These are phyloP conservation scores for Aureobasidium sp. DNA, from an alignment of 2,329 filamentous ascomycete genomes.

Conservation along the genomic window DNA sequence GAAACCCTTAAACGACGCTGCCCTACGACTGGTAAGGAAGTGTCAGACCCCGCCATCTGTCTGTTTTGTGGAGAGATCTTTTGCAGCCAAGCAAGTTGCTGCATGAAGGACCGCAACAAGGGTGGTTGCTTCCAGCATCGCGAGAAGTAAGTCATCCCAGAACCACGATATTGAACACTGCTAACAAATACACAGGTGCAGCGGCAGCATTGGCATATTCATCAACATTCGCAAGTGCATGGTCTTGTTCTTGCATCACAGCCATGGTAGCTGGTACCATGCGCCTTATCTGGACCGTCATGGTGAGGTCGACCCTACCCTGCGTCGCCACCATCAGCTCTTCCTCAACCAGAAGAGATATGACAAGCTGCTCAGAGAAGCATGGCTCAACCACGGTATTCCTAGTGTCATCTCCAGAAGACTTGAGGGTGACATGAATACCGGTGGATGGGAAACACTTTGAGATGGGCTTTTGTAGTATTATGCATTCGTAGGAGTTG, in stretches of 20 bases:
- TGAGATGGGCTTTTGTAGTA: constrained; percentile 7
- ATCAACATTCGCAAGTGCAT: constrained; percentile 96
- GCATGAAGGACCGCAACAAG: constrained; percentile 54
- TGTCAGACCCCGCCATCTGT: constrained; percentile 85
- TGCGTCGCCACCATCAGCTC: constrained; percentile 75
- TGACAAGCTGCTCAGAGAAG: constrained; percentile 73
- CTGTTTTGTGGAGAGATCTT: constrained; percentile 96
- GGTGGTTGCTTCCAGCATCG: constrained; percentile 91
- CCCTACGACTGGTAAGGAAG: constrained; percentile 81
- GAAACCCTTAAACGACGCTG: constrained; percentile 78
- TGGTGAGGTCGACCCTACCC: constrained; percentile 87
- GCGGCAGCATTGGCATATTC: constrained; percentile 83
- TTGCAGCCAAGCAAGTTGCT: constrained; percentile 90
- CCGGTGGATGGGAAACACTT: constrained; percentile 86
- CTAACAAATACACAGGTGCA: constrained; percentile 44
- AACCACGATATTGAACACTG: background rate
- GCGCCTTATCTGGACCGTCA: constrained; percentile 95
- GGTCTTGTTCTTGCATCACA: constrained; percentile 74
- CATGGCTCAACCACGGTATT: constrained; percentile 80
- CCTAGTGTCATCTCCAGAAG: constrained; percentile 83
- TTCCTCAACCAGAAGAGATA: constrained; percentile 92
- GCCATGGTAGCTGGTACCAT: constrained; percentile 71
- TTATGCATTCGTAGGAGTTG: background rate
- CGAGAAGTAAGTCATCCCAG: constrained; percentile 53
- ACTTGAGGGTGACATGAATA: constrained; percentile 92